These are phyloP conservation scores for Picea glauca DNA, from an alignment of 75 land plant species.

Conservation along the genomic window DNA sequence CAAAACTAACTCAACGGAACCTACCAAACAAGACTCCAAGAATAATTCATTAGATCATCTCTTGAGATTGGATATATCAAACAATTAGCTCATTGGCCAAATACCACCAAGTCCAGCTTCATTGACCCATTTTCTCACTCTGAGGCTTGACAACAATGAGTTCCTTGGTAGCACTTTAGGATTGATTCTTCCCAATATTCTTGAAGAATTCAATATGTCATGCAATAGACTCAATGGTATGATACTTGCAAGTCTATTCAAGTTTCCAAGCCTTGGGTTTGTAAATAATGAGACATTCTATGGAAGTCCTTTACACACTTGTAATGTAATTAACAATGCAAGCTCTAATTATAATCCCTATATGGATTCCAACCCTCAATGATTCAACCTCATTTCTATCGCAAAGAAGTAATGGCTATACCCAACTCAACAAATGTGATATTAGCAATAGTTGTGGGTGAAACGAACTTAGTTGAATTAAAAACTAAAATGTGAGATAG, in stretches of 20 bases:
- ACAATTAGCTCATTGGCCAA: slow-evolving; percentile 27
- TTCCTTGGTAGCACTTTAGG: slow-evolving; percentile 20
- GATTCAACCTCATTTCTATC: neutral
- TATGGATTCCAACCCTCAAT: slow-evolving; percentile 4
- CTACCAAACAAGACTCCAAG: no score
- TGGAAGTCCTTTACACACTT: slow-evolving; percentile 20
- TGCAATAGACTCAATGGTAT: neutral
- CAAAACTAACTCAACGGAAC: no score
- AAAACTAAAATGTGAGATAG: no score
- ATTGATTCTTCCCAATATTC: neutral
- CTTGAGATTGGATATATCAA: no score
- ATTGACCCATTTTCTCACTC: slow-evolving; percentile 12
- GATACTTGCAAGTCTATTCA: slow-evolving; percentile 20
- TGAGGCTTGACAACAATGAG: slow-evolving; percentile 13
- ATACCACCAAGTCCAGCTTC: slow-evolving; percentile 16
- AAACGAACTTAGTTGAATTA: no score
- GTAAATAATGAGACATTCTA: slow-evolving; percentile 24
- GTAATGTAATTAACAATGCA: neutral
- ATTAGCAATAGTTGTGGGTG: slow-evolving; percentile 66
- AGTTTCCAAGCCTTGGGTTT: slow-evolving; percentile 24
- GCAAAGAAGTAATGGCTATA: slow-evolving; percentile 1
- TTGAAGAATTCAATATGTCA: slow-evolving; percentile 13
- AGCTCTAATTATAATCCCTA: neutral
- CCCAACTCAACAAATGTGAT: slow-evolving; percentile 44
- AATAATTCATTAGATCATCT: no score